phyloP scores from a whole-genome alignment of 257 asterid genomes.

The Solanum dulcamara region DNA sequence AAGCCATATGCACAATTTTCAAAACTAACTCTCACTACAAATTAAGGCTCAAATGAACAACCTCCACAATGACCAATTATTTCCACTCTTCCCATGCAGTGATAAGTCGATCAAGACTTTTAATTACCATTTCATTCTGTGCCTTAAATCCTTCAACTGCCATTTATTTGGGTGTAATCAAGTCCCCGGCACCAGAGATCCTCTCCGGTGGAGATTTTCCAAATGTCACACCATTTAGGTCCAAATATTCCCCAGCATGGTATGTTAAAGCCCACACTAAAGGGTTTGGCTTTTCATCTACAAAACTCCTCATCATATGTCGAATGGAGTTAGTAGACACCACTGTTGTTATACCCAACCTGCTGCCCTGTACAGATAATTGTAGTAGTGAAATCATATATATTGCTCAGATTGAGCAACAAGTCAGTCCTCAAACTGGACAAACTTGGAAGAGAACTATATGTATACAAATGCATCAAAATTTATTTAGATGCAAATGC shows the following conservation, averaged over 20 bases:
- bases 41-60: constrained; percentile 92
- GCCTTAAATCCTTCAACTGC: constrained; percentile 96
- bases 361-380: constrained; percentile 84
- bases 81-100: constrained; percentile 91
- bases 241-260: no score
- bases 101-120: constrained; percentile 89
- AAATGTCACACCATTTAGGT: no score
- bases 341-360: constrained; percentile 87
- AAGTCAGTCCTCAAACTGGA: no score
- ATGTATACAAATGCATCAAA: no score
- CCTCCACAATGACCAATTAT: constrained; percentile 91
- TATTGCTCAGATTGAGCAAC: neutral
- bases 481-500: no score
- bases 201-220: constrained; percentile 29
- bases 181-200: constrained; percentile 24
- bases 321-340: no score
- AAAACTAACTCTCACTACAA: constrained; percentile 63
- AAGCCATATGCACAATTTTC: neutral
- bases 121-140: constrained; percentile 96
- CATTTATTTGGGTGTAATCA: constrained; percentile 75
- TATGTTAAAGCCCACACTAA: no score
- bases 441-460: no score
- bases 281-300: no score
- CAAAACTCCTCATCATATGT: no score
- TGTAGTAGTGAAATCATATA: no score